Conservation (phyloP, 805 yeast species). For the Metschnikowia arizonensis region DNA sequence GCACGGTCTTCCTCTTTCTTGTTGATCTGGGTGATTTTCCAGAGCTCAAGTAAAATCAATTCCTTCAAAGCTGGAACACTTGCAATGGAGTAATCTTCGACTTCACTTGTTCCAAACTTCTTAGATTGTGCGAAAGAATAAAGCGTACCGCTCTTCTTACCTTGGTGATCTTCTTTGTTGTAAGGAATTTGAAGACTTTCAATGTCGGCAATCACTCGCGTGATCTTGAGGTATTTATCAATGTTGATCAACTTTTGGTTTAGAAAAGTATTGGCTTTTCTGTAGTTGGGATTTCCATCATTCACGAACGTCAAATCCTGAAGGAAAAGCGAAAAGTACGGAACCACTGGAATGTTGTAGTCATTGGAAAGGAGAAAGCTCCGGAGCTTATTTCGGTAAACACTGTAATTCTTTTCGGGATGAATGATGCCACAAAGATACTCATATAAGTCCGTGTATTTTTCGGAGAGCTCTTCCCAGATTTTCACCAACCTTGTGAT, state of each 20-base stretch:
- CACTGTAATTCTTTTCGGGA: constrained; percentile 68
- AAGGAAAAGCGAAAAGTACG: constrained; percentile 67
- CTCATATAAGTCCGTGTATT: constrained; percentile 58
- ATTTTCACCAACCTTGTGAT: constrained; percentile 57
- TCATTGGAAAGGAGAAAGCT: constrained; percentile 50
- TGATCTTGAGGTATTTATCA: constrained; percentile 66
- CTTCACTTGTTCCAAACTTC: constrained; percentile 11
- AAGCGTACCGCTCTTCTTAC: constrained; percentile 23
- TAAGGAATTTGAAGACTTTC: constrained; percentile 68
- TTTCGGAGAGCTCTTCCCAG: constrained; percentile 56
- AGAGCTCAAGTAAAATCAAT: constrained; percentile 59
- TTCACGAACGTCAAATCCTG: constrained; percentile 79
- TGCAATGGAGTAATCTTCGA: constrained; percentile 37
- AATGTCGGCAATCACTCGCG: constrained; percentile 61
- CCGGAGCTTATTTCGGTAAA: constrained; percentile 60
- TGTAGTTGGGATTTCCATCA: constrained; percentile 71
- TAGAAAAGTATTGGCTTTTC: constrained; percentile 56
- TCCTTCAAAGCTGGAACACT: constrained; percentile 49
- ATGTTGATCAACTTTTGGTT: constrained; percentile 62
- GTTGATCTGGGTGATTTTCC: constrained; percentile 64
- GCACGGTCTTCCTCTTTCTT: constrained; percentile 61
- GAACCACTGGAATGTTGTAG: constrained; percentile 61
- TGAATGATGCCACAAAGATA: constrained; percentile 66
- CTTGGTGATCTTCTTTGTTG: constrained; percentile 20
- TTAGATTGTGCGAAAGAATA: constrained; percentile 17